Base-by-base conservation (phyloP, 768 basidiomycete genomes). In the Rhizopogon vulgaris region DNA sequence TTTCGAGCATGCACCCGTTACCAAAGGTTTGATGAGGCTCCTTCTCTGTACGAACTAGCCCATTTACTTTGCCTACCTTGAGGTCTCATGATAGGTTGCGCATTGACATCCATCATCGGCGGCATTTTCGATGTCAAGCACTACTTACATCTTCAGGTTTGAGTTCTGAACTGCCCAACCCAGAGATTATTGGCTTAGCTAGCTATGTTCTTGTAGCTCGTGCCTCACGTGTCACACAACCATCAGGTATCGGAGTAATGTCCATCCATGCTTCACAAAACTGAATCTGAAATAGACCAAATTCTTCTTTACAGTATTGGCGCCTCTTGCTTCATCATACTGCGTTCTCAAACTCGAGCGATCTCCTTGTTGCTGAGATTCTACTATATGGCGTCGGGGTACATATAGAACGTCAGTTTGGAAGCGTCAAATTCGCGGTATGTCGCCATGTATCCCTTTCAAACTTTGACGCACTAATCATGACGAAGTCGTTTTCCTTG, bases 81-180 rank as follows among this genome's bases (percentile, higher is more conserved):
- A 94, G 92, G 85, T 28, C 71, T 93, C 53, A 93, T 95, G 83
- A 70, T 91, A 52, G 72, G 75, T 46, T 72, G 80, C 41, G 91
- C 82, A 28, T 53, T 89, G 41, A 77, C 82, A 3, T 90, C 94
- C n/a, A 73, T 94, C 50, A 63, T 82, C 6, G 83, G 77, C 41
- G 85, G 89, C 1, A 64, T 95, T 30, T 87, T 94, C 62, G 92
- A 94, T 60, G 71, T 90, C 58, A 95, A 94, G 65, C 85, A 93
- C 61, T 90, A 92, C 65, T 78, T 92, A 53, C 89, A 94, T 65
- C 73, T 96, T 2, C 93, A 89, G 72, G 86, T 83, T 56, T 57
- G 74, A 58, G 14, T 47, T 50, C 47, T 51, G 32, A 51, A 38
- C 28, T 60, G 37, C 48, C n/a, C 38, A 7, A 11, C 15, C 17